A percentile compares a stretch with the other conserved stretches of the same genome.
Conservation (phyloP, 352 stramenopile species). For the Globisporangium ultimum region DNA sequence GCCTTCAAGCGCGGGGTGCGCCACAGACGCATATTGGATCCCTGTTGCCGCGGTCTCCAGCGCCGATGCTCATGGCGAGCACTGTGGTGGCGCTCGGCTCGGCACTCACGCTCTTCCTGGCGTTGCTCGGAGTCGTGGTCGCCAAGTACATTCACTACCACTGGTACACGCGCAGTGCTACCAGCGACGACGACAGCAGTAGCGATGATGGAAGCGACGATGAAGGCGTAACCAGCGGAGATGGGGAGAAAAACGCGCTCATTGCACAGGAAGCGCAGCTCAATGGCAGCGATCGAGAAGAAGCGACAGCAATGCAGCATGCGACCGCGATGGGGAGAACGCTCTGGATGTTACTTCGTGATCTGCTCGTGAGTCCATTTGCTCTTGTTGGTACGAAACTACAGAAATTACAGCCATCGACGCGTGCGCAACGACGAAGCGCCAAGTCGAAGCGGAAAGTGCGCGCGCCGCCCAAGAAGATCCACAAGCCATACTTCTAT, state of each 20-base stretch:
- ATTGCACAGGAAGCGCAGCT: constrained; percentile 8
- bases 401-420: not conserved
- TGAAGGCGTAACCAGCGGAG: not conserved
- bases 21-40: not conserved
- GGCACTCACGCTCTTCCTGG: constrained; percentile 12
- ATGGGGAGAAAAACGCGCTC: constrained; percentile 13
- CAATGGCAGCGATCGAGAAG: not conserved
- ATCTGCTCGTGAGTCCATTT: constrained; percentile 1
- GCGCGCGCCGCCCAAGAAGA: constrained; percentile 25
- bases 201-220: constrained; percentile 8
- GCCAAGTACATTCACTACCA: constrained; percentile 8
- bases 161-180: constrained; percentile 7
- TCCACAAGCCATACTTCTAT: constrained; percentile 58
- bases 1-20: not conserved
- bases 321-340: not conserved
- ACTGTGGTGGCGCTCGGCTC: constrained; percentile 2
- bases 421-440: constrained; percentile 5
- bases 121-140: constrained; percentile 3
- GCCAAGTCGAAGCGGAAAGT: not conserved
- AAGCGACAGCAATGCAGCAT: not conserved
- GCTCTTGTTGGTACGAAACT: not conserved
- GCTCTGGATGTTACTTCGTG: not conserved
- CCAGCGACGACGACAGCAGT: constrained; percentile 27
- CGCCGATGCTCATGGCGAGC: constrained; percentile 1
- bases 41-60: not conserved